Percentiles rank a stretch among this genome's conserved stretches.
Evolutionary conservation across 176 grass and related monocot genomes (phyloP).

Genomic region (Carex littledalei): DNA sequence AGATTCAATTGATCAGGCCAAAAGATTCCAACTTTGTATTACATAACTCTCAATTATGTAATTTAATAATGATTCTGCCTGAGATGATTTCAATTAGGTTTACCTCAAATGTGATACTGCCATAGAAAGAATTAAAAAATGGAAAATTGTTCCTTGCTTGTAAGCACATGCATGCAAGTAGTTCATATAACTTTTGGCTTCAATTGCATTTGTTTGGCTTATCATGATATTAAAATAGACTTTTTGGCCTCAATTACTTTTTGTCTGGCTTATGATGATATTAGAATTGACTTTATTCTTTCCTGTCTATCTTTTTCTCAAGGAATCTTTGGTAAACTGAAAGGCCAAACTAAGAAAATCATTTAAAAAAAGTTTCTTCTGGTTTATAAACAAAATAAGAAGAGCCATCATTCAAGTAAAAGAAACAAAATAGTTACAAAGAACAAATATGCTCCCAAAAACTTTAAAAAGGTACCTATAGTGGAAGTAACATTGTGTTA

Average conservation of each 20-base stretch:
- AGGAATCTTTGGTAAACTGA: background rate
- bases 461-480: background rate
- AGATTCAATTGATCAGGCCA: background rate
- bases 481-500: background rate
- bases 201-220: background rate
- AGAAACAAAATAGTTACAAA: background rate
- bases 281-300: background rate
- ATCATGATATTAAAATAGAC: background rate
- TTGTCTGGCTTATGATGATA: slow-evolving; percentile 4
- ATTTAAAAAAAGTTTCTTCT: background rate
- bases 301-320: background rate
- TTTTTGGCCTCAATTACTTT: slow-evolving; percentile 2
- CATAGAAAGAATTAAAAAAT: background rate
- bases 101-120: background rate
- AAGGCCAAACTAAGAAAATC: background rate
- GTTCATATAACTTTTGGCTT: background rate
- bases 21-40: background rate
- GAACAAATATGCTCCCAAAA: background rate
- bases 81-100: background rate
- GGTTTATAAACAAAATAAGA: background rate
- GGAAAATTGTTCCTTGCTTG: background rate
- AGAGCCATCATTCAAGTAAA: background rate
- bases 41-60: background rate
- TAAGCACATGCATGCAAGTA: background rate
- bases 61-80: background rate